Percentiles rank a stretch among this genome's conserved stretches.
phyloP scores from a whole-genome alignment of 148 eudicot species.

The Rhododendron griersonianum region DNA sequence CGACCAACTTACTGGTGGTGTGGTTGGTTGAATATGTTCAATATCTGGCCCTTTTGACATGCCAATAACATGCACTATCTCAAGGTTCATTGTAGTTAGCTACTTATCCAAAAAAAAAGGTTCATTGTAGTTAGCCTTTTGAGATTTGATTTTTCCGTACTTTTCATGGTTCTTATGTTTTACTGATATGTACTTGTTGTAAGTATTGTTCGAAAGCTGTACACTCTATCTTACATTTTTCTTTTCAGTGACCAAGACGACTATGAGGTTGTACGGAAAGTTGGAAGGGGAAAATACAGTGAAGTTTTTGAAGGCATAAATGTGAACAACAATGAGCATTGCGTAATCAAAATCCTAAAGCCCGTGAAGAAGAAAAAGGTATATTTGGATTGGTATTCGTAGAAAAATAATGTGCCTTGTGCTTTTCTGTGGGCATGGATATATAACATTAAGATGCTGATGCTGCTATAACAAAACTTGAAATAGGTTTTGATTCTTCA shows the following conservation, averaged over 20 bases:
- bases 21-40: neutral
- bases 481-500: neutral
- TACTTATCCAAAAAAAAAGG: neutral
- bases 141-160: constrained; percentile 9
- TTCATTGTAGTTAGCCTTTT: neutral
- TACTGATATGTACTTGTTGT: neutral
- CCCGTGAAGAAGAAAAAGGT: constrained; percentile 49
- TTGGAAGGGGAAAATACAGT: constrained; percentile 43
- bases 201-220: constrained; percentile 8
- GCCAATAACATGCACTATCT: neutral
- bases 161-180: neutral
- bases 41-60: neutral
- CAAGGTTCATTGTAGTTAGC: neutral
- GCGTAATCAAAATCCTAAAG: constrained; percentile 40
- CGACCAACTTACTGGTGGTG: neutral
- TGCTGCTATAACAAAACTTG: neutral
- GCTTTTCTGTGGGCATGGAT: neutral
- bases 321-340: constrained; percentile 27
- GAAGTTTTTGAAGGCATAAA: constrained; percentile 44
- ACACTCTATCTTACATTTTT: neutral
- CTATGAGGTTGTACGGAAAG: constrained; percentile 43
- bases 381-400: neutral
- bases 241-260: constrained; percentile 39
- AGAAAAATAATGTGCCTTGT: neutral
- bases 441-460: neutral